phyloP scores from a whole-genome alignment of 495 filamentous ascomycete species.

The Ramalina intermedia region DNA sequence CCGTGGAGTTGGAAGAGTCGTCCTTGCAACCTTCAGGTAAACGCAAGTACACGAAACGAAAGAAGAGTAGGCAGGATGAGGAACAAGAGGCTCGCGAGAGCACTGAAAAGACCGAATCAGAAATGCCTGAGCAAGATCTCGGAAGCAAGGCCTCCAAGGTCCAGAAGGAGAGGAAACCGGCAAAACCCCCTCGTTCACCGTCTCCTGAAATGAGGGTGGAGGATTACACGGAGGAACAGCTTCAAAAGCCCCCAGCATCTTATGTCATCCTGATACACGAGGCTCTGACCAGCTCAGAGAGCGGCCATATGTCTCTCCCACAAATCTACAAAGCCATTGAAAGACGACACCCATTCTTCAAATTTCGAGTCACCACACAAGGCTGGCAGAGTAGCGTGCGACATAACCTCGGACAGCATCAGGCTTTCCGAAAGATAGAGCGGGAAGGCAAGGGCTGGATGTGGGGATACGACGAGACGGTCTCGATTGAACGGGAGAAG shows the following conservation, averaged over 20 bases:
- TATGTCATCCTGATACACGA: conserved; percentile 89
- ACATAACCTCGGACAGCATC: conserved; percentile 83
- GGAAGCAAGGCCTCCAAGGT: conserved; percentile 36
- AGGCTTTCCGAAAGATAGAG: conserved; percentile 76
- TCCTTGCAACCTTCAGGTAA: conserved; percentile 52
- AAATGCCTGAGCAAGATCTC: conserved; percentile 28
- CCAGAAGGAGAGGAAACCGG: conserved; percentile 25
- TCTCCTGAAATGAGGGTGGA: conserved; percentile 59
- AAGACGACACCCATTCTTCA: conserved; percentile 79
- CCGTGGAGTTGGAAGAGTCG: conserved; percentile 37
- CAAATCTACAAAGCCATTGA: conserved; percentile 88
- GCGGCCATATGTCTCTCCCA: conserved; percentile 64
- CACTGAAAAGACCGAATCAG: conserved; percentile 21
- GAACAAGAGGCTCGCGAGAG: conserved; percentile 32
- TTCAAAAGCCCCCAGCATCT: conserved; percentile 70
- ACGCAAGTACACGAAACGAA: conserved; percentile 65
- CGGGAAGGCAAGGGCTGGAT: conserved; percentile 57
- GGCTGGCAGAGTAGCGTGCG: conserved; percentile 97
- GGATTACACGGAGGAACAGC: conserved; percentile 70
- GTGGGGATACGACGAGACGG: conserved; percentile 48
- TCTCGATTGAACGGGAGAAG: conserved; percentile 57
- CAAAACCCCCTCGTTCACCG: conserved; percentile 43
- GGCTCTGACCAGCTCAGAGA: conserved; percentile 57
- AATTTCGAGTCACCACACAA: conserved; percentile 57
- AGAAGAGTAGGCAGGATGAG: conserved; percentile 38